Conservation (phyloP, 345 rosid genomes). For the Gossypium rotundifolium region DNA sequence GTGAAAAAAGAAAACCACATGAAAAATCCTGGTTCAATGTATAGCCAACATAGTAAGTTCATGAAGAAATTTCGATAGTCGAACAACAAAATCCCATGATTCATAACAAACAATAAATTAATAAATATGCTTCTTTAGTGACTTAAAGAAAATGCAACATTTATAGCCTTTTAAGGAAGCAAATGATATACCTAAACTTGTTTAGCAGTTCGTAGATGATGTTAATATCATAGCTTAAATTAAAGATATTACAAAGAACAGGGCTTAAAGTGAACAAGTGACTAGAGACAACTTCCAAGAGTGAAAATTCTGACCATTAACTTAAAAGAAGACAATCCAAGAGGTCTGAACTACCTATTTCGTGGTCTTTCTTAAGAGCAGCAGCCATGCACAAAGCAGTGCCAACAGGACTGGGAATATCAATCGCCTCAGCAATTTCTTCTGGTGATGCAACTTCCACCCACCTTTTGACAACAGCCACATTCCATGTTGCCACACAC, state of each 20-base stretch:
- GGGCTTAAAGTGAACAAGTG: not conserved
- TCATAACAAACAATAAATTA: not conserved
- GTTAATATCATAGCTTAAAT: not conserved
- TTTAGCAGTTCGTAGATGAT: not conserved
- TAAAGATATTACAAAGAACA: not conserved
- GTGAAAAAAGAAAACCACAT: not conserved
- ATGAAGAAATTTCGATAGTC: not conserved
- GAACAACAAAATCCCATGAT: not conserved
- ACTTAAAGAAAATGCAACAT: not conserved
- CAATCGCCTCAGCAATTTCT: constrained; percentile 68
- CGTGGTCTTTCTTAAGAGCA: constrained; percentile 82
- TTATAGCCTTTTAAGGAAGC: constrained; percentile 1
- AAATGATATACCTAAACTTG: not conserved
- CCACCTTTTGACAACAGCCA: constrained; percentile 90
- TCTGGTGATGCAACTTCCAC: constrained; percentile 65
- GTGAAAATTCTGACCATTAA: not conserved
- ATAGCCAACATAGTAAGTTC: not conserved
- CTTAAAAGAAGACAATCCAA: not conserved
- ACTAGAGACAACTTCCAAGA: not conserved
- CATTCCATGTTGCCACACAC: constrained; percentile 84
- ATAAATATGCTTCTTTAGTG: not conserved
- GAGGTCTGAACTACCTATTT: constrained; percentile 56
- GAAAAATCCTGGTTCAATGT: not conserved
- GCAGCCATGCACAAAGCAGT: constrained; percentile 96
- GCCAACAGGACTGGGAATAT: constrained; percentile 73